A percentile compares a stretch with the other conserved stretches of the same genome.
Conservation (phyloP, 345 rosid species). For the Rhizophora apiculata region DNA sequence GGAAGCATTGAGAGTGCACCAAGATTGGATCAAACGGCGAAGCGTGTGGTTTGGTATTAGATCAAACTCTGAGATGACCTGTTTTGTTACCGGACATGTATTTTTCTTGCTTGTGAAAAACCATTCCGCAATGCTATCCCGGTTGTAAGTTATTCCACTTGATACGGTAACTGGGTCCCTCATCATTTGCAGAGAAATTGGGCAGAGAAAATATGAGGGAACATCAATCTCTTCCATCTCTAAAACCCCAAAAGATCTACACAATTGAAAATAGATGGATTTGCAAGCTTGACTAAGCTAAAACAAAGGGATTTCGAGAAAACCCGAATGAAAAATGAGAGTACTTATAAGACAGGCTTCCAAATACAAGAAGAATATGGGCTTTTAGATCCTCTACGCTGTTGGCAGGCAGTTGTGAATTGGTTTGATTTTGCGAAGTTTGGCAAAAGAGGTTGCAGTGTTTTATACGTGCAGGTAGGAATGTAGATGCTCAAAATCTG, state of each 20-base stretch:
- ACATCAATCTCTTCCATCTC: constrained; percentile 65
- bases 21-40: constrained; percentile 79
- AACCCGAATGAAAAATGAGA: constrained; percentile 11
- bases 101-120: constrained; percentile 46
- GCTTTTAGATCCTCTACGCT: constrained; percentile 5
- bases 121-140: constrained; percentile 71
- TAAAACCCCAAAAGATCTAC: background rate
- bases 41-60: constrained; percentile 85
- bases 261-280: background rate
- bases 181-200: constrained; percentile 68
- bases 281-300: background rate
- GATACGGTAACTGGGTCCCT: constrained; percentile 63
- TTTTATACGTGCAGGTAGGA: constrained; percentile 21
- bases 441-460: constrained; percentile 8
- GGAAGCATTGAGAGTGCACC: constrained; percentile 86
- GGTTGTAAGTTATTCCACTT: constrained; percentile 69
- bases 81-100: constrained; percentile 74
- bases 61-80: constrained; percentile 45
- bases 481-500: constrained; percentile 19
- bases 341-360: background rate
- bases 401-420: constrained; percentile 22
- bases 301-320: background rate
- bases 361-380: background rate
- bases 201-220: constrained; percentile 63
- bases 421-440: constrained; percentile 31